Conservation (phyloP, 1,284 basidiomycete genomes). For the Afroboletus lepidellus region DNA sequence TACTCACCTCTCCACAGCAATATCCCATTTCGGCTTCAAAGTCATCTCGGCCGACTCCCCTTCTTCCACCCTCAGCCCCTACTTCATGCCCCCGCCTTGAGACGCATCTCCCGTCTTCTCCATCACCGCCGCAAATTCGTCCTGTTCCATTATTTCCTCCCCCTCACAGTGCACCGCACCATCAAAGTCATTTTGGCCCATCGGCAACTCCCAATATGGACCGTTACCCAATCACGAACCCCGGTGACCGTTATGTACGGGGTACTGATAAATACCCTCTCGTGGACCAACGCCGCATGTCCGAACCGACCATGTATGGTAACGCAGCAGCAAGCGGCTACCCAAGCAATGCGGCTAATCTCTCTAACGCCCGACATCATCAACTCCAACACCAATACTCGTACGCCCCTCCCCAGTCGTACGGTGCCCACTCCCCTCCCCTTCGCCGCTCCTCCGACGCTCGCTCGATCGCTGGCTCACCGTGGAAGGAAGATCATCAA, state of each 20-base stretch:
- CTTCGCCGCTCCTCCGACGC: conserved; percentile 42
- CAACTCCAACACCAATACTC: conserved; percentile 36
- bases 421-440: conserved; percentile 32
- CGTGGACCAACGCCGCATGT: conserved; percentile 61
- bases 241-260: conserved; percentile 38
- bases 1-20: conserved; percentile 13
- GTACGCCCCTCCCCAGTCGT: conserved; percentile 31
- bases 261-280: conserved; percentile 41
- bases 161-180: conserved; percentile 43
- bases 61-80: conserved; percentile 5
- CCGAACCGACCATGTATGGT: conserved; percentile 52
- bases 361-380: conserved; percentile 28
- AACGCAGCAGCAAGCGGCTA: conserved; percentile 24
- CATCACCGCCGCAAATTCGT: conserved; percentile 43
- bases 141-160: conserved; percentile 40
- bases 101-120: conserved; percentile 38
- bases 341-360: conserved; percentile 27
- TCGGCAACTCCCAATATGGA: conserved; percentile 40
- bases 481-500: conserved; percentile 34
- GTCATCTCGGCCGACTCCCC: conserved; percentile 15
- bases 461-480: conserved; percentile 39
- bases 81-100: background rate
- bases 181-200: conserved; percentile 43
- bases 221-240: conserved; percentile 38
- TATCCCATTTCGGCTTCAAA: conserved; percentile 14